These are phyloP conservation scores for Colletotrichum limetticola DNA, from an alignment of 2,329 filamentous ascomycete genomes.

Conservation along the genomic window DNA sequence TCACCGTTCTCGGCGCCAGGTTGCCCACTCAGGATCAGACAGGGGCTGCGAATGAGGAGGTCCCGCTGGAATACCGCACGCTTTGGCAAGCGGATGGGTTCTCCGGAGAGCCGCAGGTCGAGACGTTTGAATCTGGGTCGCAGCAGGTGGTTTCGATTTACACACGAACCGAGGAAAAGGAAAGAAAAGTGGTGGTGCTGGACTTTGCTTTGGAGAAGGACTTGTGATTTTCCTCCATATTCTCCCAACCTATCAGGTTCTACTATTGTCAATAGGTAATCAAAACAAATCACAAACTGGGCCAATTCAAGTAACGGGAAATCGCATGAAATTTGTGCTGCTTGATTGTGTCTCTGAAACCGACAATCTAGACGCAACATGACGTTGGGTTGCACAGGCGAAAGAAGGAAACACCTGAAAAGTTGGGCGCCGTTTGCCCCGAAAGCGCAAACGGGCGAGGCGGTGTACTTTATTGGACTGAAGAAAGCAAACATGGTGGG, in stretches of 20 bases:
- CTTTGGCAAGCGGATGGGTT: slow-evolving; percentile 24
- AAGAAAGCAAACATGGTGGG: slow-evolving; percentile 3
- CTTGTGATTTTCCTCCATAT: neutral
- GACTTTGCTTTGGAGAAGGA: slow-evolving; percentile 18
- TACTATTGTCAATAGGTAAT: neutral
- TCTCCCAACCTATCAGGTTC: neutral
- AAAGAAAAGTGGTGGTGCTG: slow-evolving; percentile 27
- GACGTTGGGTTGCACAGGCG: slow-evolving; percentile 7
- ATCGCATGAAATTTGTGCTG: neutral
- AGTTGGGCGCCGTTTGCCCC: slow-evolving; percentile 4
- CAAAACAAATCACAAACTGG: neutral
- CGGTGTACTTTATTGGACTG: slow-evolving; percentile 17
- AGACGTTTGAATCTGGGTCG: slow-evolving; percentile 22
- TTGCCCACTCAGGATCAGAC: neutral
- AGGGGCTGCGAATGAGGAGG: neutral
- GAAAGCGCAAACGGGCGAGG: slow-evolving; percentile 9
- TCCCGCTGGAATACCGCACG: neutral
- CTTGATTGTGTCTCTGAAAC: neutral
- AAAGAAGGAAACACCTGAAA: neutral
- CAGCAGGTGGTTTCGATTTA: slow-evolving; percentile 18
- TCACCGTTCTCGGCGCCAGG: slow-evolving; percentile 16
- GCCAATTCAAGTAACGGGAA: neutral
- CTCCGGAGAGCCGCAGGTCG: slow-evolving; percentile 31
- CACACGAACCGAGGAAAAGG: slow-evolving; percentile 28
- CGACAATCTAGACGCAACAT: neutral